Base-by-base conservation (phyloP, 805 yeast species). In the Pichia exigua region DNA sequence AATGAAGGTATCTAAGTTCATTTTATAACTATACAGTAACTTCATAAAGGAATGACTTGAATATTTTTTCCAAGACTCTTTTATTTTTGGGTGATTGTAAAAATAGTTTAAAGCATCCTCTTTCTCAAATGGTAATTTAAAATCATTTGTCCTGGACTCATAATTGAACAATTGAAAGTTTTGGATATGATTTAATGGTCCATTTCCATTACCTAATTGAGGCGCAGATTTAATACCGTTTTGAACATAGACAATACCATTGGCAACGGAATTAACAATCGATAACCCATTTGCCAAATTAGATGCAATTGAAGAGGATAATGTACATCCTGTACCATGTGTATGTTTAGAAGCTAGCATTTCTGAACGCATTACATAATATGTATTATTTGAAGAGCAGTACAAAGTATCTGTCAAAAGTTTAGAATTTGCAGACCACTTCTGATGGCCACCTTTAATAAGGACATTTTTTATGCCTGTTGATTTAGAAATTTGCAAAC, bases 321-420 rank as follows among this genome's bases (percentile, higher is more conserved):
- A 71, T 0, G 96, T 86, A 66, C 97, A 90, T 1, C 97, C 97
- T 4, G 96, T 87, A 13, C 97, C 97, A 65, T 90, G 97, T 1
- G 87, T 81, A 60, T 83, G 78, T 2, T 67, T 44, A 1, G 58
- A 55, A 3, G 47, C 30, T 12, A 48, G 13, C 30, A 54, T 49
- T 27, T 50, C 27, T 2, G 57, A 50, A 38, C 48, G 38, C n/a
- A 54, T 52, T 0, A 46, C 38, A 18, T 38, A 42, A 35, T 35
- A 44, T 0, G 18, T 15, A 7, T 42, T 22, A 12, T n/a, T 27
- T 13, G 44, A 40, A 12, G 50, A 28, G 11, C 39, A 28, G 20
- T 56, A 57, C 3, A 57, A 41, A 15, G 46, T 50, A 32, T 55
- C 54, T 9, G 52, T 48, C 15, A 52, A 21, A 17, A 52, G 24